Evolutionary conservation across 1,139 yeast genomes (phyloP).

Genomic region (Saccharomyces hybrid): DNA sequence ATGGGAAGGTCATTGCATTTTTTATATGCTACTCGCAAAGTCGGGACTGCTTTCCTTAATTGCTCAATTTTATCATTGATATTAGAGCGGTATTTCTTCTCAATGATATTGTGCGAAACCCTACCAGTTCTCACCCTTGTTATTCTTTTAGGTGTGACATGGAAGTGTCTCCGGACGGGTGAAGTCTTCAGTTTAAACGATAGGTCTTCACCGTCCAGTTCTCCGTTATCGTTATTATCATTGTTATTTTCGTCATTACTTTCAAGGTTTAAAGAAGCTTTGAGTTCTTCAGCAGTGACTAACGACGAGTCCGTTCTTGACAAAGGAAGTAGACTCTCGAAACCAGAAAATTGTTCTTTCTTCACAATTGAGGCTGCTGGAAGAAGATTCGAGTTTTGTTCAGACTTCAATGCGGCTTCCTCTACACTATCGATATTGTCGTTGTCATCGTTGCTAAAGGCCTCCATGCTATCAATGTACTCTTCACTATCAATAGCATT

Average conservation of each 20-base stretch:
- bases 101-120: slow-evolving; percentile 66
- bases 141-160: slow-evolving; percentile 15
- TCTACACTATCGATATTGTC: slow-evolving; percentile 6
- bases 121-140: slow-evolving; percentile 29
- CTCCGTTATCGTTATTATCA: neutral
- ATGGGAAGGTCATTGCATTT: slow-evolving; percentile 33
- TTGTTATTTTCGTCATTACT: neutral
- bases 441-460: slow-evolving; percentile 3
- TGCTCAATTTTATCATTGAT: slow-evolving; percentile 61
- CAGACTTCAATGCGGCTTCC: neutral
- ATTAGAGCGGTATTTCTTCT: slow-evolving; percentile 66
- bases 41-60: slow-evolving; percentile 65
- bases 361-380: neutral
- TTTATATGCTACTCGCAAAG: slow-evolving; percentile 37
- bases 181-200: neutral
- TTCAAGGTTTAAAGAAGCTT: neutral
- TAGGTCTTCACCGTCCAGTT: neutral
- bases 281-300: neutral
- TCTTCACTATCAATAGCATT: neutral
- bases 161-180: neutral
- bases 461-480: slow-evolving; percentile 1
- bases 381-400: neutral
- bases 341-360: neutral
- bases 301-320: neutral
- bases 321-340: neutral